These are phyloP conservation scores for Fusarium xyrophilum DNA, from an alignment of 2,329 filamentous ascomycete genomes.

Conservation along the genomic window DNA sequence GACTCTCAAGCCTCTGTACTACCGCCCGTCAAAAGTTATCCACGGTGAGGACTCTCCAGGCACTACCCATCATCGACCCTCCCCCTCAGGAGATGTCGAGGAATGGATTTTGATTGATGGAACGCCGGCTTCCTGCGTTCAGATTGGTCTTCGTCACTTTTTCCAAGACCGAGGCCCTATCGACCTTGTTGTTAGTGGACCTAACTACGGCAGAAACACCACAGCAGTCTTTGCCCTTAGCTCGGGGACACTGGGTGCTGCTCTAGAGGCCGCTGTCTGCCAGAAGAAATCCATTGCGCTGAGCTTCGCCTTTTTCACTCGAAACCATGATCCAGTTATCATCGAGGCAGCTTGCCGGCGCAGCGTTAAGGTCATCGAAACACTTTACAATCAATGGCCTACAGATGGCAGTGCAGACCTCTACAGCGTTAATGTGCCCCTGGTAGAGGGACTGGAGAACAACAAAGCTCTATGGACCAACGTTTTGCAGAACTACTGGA, in stretches of 20 bases:
- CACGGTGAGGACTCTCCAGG: constrained; percentile 62
- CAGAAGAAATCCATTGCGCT: constrained; percentile 77
- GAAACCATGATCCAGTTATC: constrained; percentile 81
- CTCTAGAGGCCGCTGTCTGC: constrained; percentile 78
- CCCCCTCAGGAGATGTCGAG: constrained; percentile 65
- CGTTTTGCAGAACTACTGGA: constrained; percentile 93
- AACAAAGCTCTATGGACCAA: constrained; percentile 81
- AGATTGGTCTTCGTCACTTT: constrained; percentile 82
- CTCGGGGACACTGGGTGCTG: constrained; percentile 78
- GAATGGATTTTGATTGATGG: constrained; percentile 86
- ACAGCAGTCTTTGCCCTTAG: constrained; percentile 81
- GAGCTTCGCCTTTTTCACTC: constrained; percentile 87
- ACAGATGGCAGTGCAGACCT: constrained; percentile 72
- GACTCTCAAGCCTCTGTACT: constrained; percentile 84
- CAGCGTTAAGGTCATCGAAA: constrained; percentile 78
- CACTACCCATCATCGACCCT: constrained; percentile 64
- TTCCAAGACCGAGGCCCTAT: constrained; percentile 75
- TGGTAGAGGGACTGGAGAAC: constrained; percentile 75
- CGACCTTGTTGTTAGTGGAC: constrained; percentile 79
- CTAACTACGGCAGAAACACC: constrained; percentile 84
- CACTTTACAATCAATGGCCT: constrained; percentile 77
- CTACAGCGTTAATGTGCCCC: constrained; percentile 91
- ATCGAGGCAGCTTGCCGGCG: constrained; percentile 79
- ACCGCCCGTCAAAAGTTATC: constrained; percentile 63
- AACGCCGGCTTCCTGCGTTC: constrained; percentile 80